Base-by-base conservation (phyloP, 768 basidiomycete genomes). In the Fibroporia radiculosa region DNA sequence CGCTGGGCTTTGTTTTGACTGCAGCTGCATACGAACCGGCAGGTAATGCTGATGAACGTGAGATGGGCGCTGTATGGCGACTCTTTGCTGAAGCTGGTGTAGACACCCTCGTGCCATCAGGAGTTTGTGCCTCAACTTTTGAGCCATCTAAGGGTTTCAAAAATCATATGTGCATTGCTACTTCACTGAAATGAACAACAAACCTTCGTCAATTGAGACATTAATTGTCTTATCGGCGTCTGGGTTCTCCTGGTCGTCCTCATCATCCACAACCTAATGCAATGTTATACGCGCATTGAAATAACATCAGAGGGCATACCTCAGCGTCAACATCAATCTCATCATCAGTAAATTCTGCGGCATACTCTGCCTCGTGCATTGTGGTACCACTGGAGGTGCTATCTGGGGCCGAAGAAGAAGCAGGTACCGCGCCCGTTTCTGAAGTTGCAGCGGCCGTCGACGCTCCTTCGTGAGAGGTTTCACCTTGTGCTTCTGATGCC, bases 91-190 rank as follows among this genome's bases (percentile, higher is more conserved):
- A 74, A 44, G 72, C 84, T 0, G 96, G 95, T 3, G 96, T 98
- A 2, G 88, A 80, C 24, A 99, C 82, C 13, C 92, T 79, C 0
- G 93, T 98, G 1, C 96, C 96, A 52, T 97, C 92, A 3, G 96
- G 93, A 0, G 96, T 97, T 61, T 96, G 90, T 1, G 93, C 96
- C 58, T 93, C 91, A 7, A 98, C 76, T 61, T 85, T 89, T n/a
- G 85, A 82, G 6, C 92, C 93, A 63, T 95, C 93, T 86, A 47
- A 8, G 19, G 35, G 19, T 29, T 51, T 8, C 49, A 38, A 11
- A 19, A 27, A 38, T 20, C 20, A 18, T 35, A n/a, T n/a, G 20
- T 12, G 18, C 12, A 4, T 25, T 28, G 11, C 5, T 11, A 38
- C 10, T 16, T 8, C 26, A 11, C 10, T 23, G 23, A 28, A 8